A percentile compares a stretch with the other conserved stretches of the same genome.
phyloP scores from a whole-genome alignment of 1,284 basidiomycete genomes.

The Sanghuangporus weigelae region DNA sequence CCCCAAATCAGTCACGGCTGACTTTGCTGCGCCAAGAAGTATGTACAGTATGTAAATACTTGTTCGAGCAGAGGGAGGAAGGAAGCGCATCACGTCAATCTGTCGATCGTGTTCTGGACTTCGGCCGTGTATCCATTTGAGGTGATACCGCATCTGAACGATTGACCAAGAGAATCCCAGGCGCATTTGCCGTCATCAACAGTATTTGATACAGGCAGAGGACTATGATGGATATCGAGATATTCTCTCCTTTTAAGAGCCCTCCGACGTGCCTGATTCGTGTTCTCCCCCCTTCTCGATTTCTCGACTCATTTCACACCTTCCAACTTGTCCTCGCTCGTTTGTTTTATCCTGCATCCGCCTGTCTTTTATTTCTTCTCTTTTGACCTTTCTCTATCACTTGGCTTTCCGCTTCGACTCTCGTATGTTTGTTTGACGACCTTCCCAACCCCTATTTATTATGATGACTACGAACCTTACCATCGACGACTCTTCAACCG shows the following conservation, averaged over 20 bases:
- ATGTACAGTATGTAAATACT: neutral
- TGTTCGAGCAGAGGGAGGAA: neutral
- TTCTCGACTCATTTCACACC: neutral
- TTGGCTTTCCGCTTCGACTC: neutral
- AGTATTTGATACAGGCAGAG: neutral
- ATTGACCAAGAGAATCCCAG: neutral
- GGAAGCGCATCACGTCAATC: neutral
- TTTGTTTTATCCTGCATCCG: slow-evolving; percentile 1
- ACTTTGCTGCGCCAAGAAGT: too few species aligned
- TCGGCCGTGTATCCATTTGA: neutral
- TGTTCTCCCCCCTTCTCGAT: neutral
- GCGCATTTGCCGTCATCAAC: neutral
- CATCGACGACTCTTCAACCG: slow-evolving; percentile 26
- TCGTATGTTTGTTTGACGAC: slow-evolving; percentile 10
- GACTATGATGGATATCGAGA: neutral
- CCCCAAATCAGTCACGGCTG: too few species aligned
- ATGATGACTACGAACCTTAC: slow-evolving; percentile 27
- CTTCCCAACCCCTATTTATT: neutral
- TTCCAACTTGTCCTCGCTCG: neutral
- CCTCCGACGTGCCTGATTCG: neutral
- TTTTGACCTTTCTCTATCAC: neutral
- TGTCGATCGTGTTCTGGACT: neutral
- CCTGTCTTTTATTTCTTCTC: neutral
- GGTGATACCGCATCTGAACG: neutral
- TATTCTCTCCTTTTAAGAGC: neutral